These are phyloP conservation scores for Kockovaella imperatae DNA, from an alignment of 768 basidiomycete genomes.

Conservation along the genomic window DNA sequence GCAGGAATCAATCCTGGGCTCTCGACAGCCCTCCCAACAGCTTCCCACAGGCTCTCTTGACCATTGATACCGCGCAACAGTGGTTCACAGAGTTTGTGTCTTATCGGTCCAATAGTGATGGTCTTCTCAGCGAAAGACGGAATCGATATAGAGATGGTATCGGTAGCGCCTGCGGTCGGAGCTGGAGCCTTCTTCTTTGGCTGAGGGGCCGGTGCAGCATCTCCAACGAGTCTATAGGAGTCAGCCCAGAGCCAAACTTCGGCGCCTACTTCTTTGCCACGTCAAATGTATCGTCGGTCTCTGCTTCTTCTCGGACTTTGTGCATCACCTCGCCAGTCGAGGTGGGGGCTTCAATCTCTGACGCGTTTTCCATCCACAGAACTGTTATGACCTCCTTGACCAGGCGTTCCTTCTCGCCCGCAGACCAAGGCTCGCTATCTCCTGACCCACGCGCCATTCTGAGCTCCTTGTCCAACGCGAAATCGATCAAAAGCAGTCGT, in stretches of 20 bases:
- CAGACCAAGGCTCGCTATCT: constrained; percentile 2
- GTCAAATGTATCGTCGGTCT: constrained; percentile 34
- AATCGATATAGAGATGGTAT: constrained; percentile 26
- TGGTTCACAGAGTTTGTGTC: constrained; percentile 41
- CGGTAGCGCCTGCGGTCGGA: constrained; percentile 18
- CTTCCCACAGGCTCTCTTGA: constrained; percentile 39
- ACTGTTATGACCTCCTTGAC: constrained; percentile 23
- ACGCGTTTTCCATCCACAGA: constrained; percentile 29
- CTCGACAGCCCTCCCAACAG: constrained; percentile 32
- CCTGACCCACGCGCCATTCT: constrained; percentile 8
- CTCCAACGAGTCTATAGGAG: constrained; percentile 25
- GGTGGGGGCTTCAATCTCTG: constrained; percentile 25
- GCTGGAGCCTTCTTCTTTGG: constrained; percentile 25
- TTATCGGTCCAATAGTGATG: constrained; percentile 31
- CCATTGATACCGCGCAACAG: constrained; percentile 23
- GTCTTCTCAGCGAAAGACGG: constrained; percentile 31
- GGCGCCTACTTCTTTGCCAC: constrained; percentile 39
- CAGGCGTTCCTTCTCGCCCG: constrained; percentile 6
- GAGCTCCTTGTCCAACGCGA: constrained; percentile 15
- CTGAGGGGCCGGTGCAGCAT: constrained; percentile 21
- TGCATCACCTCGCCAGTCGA: constrained; percentile 6
- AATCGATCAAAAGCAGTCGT: constrained; percentile 22
- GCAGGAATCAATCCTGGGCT: constrained; percentile 20
- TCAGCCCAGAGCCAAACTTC: not conserved
- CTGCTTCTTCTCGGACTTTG: not conserved